Base-by-base conservation (phyloP, 2,329 filamentous ascomycete genomes). In the Penicillium sclerotigenum region DNA sequence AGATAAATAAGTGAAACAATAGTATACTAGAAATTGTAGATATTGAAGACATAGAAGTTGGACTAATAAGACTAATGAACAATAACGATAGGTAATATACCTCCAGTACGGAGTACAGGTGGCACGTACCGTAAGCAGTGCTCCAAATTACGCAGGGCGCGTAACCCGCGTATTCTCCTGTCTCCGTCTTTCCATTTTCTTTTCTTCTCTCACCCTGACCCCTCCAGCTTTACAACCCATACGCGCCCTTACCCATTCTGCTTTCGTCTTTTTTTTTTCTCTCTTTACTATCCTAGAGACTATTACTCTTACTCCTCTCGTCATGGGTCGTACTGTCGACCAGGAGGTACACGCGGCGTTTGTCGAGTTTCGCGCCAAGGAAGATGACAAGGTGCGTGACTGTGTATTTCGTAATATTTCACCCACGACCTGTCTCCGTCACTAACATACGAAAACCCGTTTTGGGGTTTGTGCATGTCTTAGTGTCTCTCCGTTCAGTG, bases 351-450 rank as follows among this genome's bases (percentile, higher is more conserved):
- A 80, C 70, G 77, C 77, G 61, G 78, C 78, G 60, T 80, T 79
- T 67, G 77, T 80, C 69, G 78, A 80, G 71, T 80, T 80, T 69
- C 76, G 78, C 68, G 78, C 78, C 72, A 80, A 80, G 73, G 78
- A 79, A 72, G 76, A 78, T 70, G 77, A 79, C 68, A 79, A 79
- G 76, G 77, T 76, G 71, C 60, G 71, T 73, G 66, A 68, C 64
- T 64, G 66, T 54, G 65, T 73, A 72, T 74, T 73, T 73, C 66
- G 71, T 75, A 76, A 74, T 74, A 75, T 72, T 72, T 71, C 70
- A 51, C 69, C 63, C 61, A 58, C 40, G 46, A 48, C 46, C 18
- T 47, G 45, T 48, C 16, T 42, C 28, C 64, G 63, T 71, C 69
- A 73, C 73, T 74, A 69, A 73, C 71, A 66, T 65, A 65, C 63